phyloP scores from a whole-genome alignment of 1,284 basidiomycete genomes.

The Austropuccinia psidii region DNA sequence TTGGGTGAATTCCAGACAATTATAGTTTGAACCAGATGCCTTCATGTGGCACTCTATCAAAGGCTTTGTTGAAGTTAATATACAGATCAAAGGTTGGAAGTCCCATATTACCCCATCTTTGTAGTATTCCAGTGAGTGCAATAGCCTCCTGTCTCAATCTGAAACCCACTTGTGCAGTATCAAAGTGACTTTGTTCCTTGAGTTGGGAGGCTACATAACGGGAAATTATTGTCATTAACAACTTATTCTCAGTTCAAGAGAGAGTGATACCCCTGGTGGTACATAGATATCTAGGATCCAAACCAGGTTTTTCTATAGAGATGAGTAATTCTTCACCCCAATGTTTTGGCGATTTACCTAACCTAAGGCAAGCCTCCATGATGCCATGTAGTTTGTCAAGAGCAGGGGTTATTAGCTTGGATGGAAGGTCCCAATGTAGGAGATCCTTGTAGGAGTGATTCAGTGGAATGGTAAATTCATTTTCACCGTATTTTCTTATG shows the following conservation, averaged over 20 bases:
- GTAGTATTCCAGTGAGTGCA: not conserved
- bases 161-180: not conserved
- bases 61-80: slow-evolving; percentile 8
- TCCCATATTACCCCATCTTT: not conserved
- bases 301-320: not conserved
- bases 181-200: not conserved
- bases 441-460: not conserved
- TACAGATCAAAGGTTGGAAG: not conserved
- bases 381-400: not conserved
- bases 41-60: slow-evolving; percentile 8
- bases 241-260: not conserved
- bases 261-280: slow-evolving; percentile 7
- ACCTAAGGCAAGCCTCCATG: not conserved
- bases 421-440: not conserved
- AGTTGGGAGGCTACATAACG: not conserved
- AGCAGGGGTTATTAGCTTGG: not conserved
- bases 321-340: slow-evolving; percentile 7
- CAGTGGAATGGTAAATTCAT: too few species aligned
- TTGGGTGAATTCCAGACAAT: not conserved
- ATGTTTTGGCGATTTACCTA: not conserved
- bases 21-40: not conserved
- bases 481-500: not conserved
- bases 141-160: not conserved
- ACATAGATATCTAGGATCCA: not conserved
- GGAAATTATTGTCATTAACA: not conserved